Conservation (phyloP, 306 rosid genomes). For the Medicago ruthenica region DNA sequence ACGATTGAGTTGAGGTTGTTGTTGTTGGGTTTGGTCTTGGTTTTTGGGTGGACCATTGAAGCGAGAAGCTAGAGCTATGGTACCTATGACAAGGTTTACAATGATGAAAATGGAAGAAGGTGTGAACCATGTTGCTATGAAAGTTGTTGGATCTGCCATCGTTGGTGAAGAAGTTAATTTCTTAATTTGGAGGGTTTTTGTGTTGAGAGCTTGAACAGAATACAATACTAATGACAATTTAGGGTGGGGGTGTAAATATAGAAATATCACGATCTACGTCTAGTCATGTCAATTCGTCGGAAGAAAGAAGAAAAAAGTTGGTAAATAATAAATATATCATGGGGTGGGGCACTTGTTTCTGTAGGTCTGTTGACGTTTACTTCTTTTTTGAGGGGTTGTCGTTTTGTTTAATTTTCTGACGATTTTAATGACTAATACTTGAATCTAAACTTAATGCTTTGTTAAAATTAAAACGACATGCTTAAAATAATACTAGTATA, state of each 20-base stretch:
- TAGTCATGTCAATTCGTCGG: too few relatives aligned
- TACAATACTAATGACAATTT: too few relatives aligned
- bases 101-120: constrained; percentile 71
- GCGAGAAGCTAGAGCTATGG: constrained; percentile 59
- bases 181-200: background rate
- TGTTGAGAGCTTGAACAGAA: background rate
- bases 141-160: constrained; percentile 42
- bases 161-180: background rate
- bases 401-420: background rate
- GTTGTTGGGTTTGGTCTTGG: constrained; percentile 1
- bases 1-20: constrained; percentile 41
- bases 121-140: constrained; percentile 58
- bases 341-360: background rate
- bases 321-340: background rate
- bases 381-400: background rate
- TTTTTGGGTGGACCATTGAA: constrained; percentile 33
- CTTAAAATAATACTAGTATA: too few relatives aligned
- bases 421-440: too few relatives aligned
- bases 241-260: constrained; percentile 2
- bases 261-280: background rate
- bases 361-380: background rate
- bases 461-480: too few relatives aligned
- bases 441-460: too few relatives aligned
- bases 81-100: constrained; percentile 71
- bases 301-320: background rate